Evolutionary conservation across 495 filamentous ascomycete genomes (phyloP).

Genomic region (Xylaria acuta): DNA sequence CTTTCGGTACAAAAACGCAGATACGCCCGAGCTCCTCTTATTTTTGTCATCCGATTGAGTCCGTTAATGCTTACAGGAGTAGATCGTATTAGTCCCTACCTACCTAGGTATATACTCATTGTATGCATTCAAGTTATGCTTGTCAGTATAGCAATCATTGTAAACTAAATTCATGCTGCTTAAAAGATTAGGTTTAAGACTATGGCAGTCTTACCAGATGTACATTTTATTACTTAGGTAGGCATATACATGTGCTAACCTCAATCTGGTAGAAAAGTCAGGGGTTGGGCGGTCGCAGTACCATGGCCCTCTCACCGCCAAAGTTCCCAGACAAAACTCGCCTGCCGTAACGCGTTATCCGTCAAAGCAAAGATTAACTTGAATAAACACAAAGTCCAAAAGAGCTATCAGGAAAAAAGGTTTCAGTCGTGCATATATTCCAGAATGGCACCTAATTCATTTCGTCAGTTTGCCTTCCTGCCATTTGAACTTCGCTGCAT

Average conservation of each 20-base stretch:
- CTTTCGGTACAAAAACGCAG: background rate
- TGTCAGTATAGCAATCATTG: too few relatives aligned
- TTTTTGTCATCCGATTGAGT: background rate
- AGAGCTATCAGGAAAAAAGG: background rate
- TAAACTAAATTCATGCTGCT: background rate
- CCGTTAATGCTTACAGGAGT: background rate
- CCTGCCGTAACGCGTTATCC: background rate
- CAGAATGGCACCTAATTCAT: slow-evolving; percentile 9
- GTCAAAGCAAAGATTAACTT: background rate
- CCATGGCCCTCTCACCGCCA: background rate
- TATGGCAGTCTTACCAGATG: background rate
- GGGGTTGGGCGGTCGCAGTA: background rate
- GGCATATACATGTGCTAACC: background rate
- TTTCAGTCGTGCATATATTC: background rate
- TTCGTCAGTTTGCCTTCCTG: slow-evolving; percentile 3
- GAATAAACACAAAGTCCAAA: background rate
- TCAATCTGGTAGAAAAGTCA: background rate
- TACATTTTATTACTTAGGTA: background rate
- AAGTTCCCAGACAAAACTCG: background rate
- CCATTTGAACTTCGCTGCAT: slow-evolving; percentile 23
- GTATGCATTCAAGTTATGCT: background rate
- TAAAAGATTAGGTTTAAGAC: background rate
- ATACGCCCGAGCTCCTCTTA: background rate
- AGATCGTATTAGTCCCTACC: background rate
- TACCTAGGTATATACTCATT: background rate